Evolutionary conservation across 2,329 filamentous ascomycete species (phyloP).

Genomic region (Cordyceps farinosa): DNA sequence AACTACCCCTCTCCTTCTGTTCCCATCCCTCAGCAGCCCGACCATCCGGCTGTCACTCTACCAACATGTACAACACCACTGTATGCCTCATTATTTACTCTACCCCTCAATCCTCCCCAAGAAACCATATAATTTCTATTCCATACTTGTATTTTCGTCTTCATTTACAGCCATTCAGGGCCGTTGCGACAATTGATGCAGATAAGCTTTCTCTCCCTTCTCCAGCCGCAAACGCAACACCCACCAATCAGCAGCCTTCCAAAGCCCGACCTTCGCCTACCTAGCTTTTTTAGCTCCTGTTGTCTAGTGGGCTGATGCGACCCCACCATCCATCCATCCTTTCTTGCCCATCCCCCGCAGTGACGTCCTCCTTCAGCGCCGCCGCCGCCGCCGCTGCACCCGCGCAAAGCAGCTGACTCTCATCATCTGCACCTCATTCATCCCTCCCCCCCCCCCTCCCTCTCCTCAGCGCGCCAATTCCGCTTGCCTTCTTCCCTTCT

Average conservation of each 20-base stretch:
- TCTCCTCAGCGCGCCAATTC: too few species aligned
- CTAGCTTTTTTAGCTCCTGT: too few species aligned
- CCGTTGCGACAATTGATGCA: background rate
- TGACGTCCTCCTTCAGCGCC: background rate
- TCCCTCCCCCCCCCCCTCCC: too few species aligned
- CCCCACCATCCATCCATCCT: background rate
- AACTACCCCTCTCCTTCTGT: too few species aligned
- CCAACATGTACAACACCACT: too few species aligned
- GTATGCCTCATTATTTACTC: too few species aligned
- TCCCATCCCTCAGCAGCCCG: too few species aligned
- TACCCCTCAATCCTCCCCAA: too few species aligned
- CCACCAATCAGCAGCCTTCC: background rate
- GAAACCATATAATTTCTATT: background rate
- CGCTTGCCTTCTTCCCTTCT: background rate
- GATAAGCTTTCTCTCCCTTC: background rate
- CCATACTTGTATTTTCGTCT: too few species aligned
- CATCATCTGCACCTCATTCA: constrained; percentile 13
- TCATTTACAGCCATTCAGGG: background rate
- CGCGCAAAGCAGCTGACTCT: constrained; percentile 2
- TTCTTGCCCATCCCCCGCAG: background rate
- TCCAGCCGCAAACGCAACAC: background rate
- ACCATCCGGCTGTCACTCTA: too few species aligned
- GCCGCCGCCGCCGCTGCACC: background rate
- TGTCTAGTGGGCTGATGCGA: background rate
- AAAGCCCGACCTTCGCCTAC: background rate